A percentile compares a stretch with the other conserved stretches of the same genome.
phyloP scores from a whole-genome alignment of 345 rosid species.

The Combretum micranthum region DNA sequence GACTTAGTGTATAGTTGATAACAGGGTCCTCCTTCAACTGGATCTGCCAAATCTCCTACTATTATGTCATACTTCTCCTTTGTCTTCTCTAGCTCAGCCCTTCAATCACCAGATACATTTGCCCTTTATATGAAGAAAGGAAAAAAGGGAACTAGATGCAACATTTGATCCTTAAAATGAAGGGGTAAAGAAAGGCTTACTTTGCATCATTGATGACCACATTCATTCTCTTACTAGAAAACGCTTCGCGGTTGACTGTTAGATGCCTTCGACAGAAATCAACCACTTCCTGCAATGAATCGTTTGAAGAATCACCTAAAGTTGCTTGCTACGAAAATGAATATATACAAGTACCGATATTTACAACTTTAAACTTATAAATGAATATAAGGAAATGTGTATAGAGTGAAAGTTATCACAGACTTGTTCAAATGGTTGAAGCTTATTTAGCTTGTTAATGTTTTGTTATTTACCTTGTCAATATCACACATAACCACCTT shows the following conservation, averaged over 20 bases:
- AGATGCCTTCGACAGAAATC: constrained; percentile 66
- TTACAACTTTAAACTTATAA: neutral
- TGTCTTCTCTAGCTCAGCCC: constrained; percentile 76
- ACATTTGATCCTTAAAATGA: neutral
- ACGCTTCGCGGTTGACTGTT: constrained; percentile 74
- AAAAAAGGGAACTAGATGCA: too few relatives aligned
- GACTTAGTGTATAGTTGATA: constrained; percentile 95
- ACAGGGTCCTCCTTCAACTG: constrained; percentile 97
- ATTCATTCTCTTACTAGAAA: constrained; percentile 61
- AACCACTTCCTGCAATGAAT: constrained; percentile 70
- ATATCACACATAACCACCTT: constrained; percentile 96
- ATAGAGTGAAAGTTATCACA: too few relatives aligned
- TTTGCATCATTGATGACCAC: constrained; percentile 83
- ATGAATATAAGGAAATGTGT: too few relatives aligned
- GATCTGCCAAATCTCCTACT: constrained; percentile 95
- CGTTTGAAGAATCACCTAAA: neutral
- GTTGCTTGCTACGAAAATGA: neutral
- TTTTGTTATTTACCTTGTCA: constrained; percentile 45
- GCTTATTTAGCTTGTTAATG: too few relatives aligned
- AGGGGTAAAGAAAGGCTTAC: constrained; percentile 32
- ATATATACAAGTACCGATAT: neutral
- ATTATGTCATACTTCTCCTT: constrained; percentile 75
- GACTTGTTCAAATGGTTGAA: too few relatives aligned
- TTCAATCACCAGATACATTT: constrained; percentile 9
- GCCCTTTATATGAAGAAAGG: too few relatives aligned